These are phyloP conservation scores for Halenospora varia DNA, from an alignment of 495 filamentous ascomycete species.

Conservation along the genomic window DNA sequence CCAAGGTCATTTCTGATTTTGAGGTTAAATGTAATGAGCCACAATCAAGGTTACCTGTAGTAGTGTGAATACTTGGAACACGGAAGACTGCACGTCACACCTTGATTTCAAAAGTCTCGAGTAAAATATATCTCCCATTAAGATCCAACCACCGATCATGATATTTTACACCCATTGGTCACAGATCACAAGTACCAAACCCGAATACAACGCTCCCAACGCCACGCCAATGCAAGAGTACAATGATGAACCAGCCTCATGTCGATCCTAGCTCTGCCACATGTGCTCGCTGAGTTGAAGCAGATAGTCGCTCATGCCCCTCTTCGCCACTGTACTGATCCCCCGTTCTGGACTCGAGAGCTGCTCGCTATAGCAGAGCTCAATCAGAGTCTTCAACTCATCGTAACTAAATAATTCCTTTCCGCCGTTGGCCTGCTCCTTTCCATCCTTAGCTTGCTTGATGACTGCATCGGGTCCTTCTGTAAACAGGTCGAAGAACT, in stretches of 20 bases:
- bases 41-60: no score
- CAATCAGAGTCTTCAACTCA: slow-evolving; percentile 76
- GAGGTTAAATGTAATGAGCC: no score
- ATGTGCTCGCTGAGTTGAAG: slow-evolving; percentile 74
- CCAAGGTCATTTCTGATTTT: no score
- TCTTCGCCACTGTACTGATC: slow-evolving; percentile 65
- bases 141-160: not conserved
- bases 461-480: slow-evolving; percentile 70
- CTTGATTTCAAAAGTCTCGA: no score
- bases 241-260: not conserved
- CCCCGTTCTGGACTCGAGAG: slow-evolving; percentile 68
- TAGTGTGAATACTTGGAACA: no score
- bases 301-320: slow-evolving; percentile 70
- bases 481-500: slow-evolving; percentile 77
- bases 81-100: no score
- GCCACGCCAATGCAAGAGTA: not conserved
- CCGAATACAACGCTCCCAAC: not conserved
- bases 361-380: slow-evolving; percentile 82
- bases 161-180: not conserved
- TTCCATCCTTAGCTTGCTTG: slow-evolving; percentile 55
- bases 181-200: slow-evolving; percentile 2
- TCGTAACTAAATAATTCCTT: slow-evolving; percentile 66
- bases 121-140: slow-evolving; percentile 3
- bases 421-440: slow-evolving; percentile 29
- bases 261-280: slow-evolving; percentile 58